Base-by-base conservation (phyloP, 495 filamentous ascomycete genomes). In the Penicillium riverlandense region DNA sequence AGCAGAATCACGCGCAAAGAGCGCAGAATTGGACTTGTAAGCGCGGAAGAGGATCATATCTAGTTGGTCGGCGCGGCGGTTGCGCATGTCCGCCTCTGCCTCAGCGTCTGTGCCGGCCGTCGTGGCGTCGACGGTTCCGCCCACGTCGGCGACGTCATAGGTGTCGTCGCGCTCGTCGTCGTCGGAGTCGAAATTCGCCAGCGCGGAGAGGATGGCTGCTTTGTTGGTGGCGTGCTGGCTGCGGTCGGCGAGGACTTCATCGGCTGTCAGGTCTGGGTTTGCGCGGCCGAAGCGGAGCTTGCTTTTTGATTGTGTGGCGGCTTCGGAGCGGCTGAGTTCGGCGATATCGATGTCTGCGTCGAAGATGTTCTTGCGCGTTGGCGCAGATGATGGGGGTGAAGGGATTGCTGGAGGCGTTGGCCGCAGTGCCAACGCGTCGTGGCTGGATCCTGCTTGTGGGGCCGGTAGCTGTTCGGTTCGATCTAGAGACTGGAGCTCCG, bases 121-220 rank as follows among this genome's bases (percentile, higher is more conserved):
- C 1, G 67, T 62, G 30, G 73, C 61, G 44, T 94, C 86, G 8
- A 96, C 79, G 4, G 86, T 86, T 9, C 90, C 88, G 43, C 92
- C 92, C 6, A 96, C 89, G 52, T 97, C 92, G 34, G 77, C 85
- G 8, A 81, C 75, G 53, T 98, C 92, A 63, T 98, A 98, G 2
- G 92, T 97, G 57, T 98, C 92, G 65, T 98, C 92, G 30, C 89
- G 83, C 67, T 98, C 92, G 65, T 98, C 92, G 57, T 96, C 91
- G 52, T 96, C 92, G 0, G 82, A 83, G 67, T 97, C 91, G 55
- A 97, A 96, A 6, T 86, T 78, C 9, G 88, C 86, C 9, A 98
- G 80, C 0, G 92, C 92, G 14, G 92, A 84, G 10, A 96, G 75
- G 57, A 98, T 96, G 29, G 89, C 84, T 6, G 88, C 84, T 67